phyloP scores from a whole-genome alignment of 177 flowering plant genomes.

The Tripterygium wilfordii region DNA sequence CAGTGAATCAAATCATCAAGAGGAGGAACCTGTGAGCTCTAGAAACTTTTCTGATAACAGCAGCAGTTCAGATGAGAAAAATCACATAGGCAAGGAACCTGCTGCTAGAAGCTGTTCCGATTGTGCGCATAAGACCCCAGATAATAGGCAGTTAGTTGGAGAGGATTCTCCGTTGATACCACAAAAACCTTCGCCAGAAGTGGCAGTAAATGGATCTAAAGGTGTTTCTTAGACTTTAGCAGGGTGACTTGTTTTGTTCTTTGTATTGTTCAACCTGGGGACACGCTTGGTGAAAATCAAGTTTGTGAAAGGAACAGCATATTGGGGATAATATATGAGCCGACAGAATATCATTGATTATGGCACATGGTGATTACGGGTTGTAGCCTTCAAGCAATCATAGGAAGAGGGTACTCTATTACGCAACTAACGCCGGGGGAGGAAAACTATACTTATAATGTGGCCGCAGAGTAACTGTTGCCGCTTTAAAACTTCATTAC shows the following conservation, averaged over 20 bases:
- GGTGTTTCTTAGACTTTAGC: too few relatives aligned
- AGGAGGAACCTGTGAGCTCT: constrained; percentile 14
- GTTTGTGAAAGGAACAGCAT: constrained; percentile 1
- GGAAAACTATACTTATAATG: too few relatives aligned
- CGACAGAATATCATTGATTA: too few relatives aligned
- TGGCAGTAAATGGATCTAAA: constrained; percentile 63
- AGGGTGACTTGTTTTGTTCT: constrained; percentile 7
- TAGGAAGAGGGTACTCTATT: too few relatives aligned
- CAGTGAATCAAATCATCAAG: constrained; percentile 15
- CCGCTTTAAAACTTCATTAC: too few relatives aligned
- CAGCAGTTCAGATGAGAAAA: constrained; percentile 25
- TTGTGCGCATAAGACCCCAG: constrained; percentile 19
- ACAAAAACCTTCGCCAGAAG: constrained; percentile 51
- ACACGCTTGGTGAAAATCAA: not conserved
- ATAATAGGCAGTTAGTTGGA: constrained; percentile 27
- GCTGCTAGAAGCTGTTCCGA: constrained; percentile 26
- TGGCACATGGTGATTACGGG: too few relatives aligned
- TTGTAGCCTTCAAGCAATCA: too few relatives aligned
- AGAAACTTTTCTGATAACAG: constrained; percentile 17
- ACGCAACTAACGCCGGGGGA: too few relatives aligned
- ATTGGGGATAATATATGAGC: too few relatives aligned
- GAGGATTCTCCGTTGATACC: constrained; percentile 36
- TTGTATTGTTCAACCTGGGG: constrained; percentile 2
- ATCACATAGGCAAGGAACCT: constrained; percentile 18
- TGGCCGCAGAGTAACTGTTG: too few relatives aligned